Percentiles rank a stretch among this genome's conserved stretches.
These are phyloP conservation scores for Curvularia eragrostidis DNA, from an alignment of 2,329 filamentous ascomycete species.

Conservation along the genomic window DNA sequence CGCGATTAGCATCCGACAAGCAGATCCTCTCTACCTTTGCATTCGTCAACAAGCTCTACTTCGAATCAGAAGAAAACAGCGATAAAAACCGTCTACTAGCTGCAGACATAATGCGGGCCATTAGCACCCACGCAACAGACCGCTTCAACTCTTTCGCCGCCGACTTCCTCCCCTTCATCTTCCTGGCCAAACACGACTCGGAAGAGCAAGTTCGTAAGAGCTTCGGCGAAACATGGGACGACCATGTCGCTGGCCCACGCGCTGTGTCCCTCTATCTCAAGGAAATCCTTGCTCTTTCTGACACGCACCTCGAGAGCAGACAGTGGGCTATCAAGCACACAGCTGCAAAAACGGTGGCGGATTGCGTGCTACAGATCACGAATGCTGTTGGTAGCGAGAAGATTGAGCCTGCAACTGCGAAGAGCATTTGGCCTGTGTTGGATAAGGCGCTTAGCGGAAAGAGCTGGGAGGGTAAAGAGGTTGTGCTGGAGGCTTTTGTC, in stretches of 20 bases:
- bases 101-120: conserved; percentile 80
- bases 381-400: conserved; percentile 62
- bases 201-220: conserved; percentile 79
- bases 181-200: conserved; percentile 84
- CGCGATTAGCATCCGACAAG: conserved; percentile 68
- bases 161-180: conserved; percentile 82
- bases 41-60: conserved; percentile 74
- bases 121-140: conserved; percentile 88
- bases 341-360: conserved; percentile 79
- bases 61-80: conserved; percentile 77
- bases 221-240: conserved; percentile 87
- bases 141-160: conserved; percentile 80
- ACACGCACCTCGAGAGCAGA: conserved; percentile 74
- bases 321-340: conserved; percentile 93
- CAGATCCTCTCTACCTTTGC: conserved; percentile 62
- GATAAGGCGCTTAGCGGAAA: conserved; percentile 85
- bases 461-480: conserved; percentile 92
- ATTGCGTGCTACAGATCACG: conserved; percentile 70
- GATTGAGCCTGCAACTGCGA: conserved; percentile 66
- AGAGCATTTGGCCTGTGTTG: conserved; percentile 78
- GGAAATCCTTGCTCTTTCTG: conserved; percentile 77
- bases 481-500: conserved; percentile 78
- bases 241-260: conserved; percentile 85
- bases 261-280: conserved; percentile 82
- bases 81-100: conserved; percentile 75